Conservation (phyloP, 2,329 filamentous ascomycete genomes). For the Aspergillus fumigatus region DNA sequence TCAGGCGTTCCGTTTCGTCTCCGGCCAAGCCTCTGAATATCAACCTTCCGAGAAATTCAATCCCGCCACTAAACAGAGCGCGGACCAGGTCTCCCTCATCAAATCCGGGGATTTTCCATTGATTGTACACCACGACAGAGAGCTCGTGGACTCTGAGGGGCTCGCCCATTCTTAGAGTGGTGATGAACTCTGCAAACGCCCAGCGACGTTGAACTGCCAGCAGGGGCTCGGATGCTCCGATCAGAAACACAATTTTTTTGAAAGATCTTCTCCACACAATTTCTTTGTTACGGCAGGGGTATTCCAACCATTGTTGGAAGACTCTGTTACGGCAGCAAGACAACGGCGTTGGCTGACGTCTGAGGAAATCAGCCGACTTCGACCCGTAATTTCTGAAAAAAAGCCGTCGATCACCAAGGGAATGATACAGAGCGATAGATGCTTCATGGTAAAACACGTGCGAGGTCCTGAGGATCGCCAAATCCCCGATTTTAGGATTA, state of each 20-base stretch:
- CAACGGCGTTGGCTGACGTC: slow-evolving; percentile 7
- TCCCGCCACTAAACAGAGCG: slow-evolving; percentile 11
- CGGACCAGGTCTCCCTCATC: slow-evolving; percentile 13
- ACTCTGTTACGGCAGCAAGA: slow-evolving; percentile 4
- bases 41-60: slow-evolving; percentile 11
- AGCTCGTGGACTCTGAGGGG: slow-evolving; percentile 10
- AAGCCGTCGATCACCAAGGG: slow-evolving; percentile 11
- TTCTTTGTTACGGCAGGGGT: slow-evolving; percentile 3
- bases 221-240: slow-evolving; percentile 9
- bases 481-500: slow-evolving; percentile 1
- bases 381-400: slow-evolving; percentile 11
- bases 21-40: slow-evolving; percentile 12
- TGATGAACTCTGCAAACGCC: slow-evolving; percentile 11
- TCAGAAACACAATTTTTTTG: slow-evolving; percentile 10
- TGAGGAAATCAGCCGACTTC: slow-evolving; percentile 9
- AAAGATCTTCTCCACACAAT: slow-evolving; percentile 7
- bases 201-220: slow-evolving; percentile 12
- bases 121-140: slow-evolving; percentile 11
- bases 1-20: slow-evolving; percentile 6
- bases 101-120: slow-evolving; percentile 15
- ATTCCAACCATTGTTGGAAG: slow-evolving; percentile 3
- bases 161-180: slow-evolving; percentile 5
- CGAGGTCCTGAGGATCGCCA: slow-evolving; percentile 14
- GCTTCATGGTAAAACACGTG: slow-evolving; percentile 17
- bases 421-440: slow-evolving; percentile 13